Evolutionary conservation across 148 eudicot species (phyloP), one percentile per base, ranked within the genome.

Genomic region (Heliosperma pusillum): DNA sequence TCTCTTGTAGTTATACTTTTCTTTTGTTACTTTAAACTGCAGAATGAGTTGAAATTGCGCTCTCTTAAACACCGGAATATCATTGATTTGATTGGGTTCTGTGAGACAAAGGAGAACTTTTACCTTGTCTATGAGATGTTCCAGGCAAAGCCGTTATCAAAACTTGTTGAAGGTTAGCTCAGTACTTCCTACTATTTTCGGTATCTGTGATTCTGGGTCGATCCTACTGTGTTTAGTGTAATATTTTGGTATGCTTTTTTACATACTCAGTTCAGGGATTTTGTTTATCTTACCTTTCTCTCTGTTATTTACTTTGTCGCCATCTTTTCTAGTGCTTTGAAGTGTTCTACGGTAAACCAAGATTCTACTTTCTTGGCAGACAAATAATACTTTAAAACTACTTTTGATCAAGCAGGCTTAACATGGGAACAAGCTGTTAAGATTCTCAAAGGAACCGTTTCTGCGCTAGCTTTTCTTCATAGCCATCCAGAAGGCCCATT

Each of bases 91-190:
- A 73, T 81, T 61, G 83, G 80, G 55, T 81, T 77, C 42, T 72
- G 77, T 3, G 77, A 77, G 83, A 68, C 83, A 60, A 12, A 60
- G 59, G 83, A 81, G 44, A 73, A 81, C 50, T 77, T 76, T 81
- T 81, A 81, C 74, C 83, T 80, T 81, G 80, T 77, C 16, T 77
- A 81, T 40, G 83, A 81, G 70, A 59, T 81, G 77, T 42, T 80
- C 20, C 77, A 67, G 70, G 77, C 77, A n/a, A 81, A 50, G 80
- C 83, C 77, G 15, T 63, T 81, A 67, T 77, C 83, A 33, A 63
- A 73, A 61, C 64, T 76, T 33, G 57, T 81, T 19, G 74, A 73
- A 19, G 83, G 83, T 81, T 42, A 66, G 80, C 66, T 66, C 77
- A 61, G 56, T 72, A 30, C 17, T 71, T 64, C 27, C 47, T n/a